A percentile compares a stretch with the other conserved stretches of the same genome.
Evolutionary conservation across 352 stramenopile genomes (phyloP).

Genomic region (Hyaloperonospora arabidopsidis): DNA sequence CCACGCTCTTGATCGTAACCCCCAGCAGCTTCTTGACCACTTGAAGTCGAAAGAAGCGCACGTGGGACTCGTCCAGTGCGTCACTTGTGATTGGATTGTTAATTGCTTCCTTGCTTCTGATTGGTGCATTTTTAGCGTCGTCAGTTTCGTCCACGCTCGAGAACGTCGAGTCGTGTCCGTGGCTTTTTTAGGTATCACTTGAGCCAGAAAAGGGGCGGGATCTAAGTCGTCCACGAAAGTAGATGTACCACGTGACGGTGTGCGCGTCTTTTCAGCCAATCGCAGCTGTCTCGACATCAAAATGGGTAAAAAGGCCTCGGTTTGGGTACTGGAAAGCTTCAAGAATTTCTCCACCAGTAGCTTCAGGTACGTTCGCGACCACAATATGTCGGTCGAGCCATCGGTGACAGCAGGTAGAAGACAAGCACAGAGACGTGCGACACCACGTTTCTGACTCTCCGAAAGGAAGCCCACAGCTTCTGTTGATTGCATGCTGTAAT

Average conservation of each 20-base stretch:
- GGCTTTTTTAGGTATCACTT: slow-evolving; percentile 37
- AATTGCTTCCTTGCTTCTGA: slow-evolving; percentile 16
- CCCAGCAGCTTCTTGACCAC: slow-evolving; percentile 64
- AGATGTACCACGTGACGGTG: slow-evolving; percentile 9
- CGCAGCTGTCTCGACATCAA: slow-evolving; percentile 32
- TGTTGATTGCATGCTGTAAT: no score
- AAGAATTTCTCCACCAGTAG: slow-evolving; percentile 61
- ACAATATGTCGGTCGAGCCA: slow-evolving; percentile 42
- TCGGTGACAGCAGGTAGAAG: slow-evolving; percentile 59
- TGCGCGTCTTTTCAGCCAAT: slow-evolving; percentile 17
- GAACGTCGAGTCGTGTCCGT: background rate
- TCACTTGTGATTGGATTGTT: background rate
- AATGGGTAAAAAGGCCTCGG: slow-evolving; percentile 68
- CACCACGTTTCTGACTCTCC: slow-evolving; percentile 51
- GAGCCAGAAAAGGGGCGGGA: slow-evolving; percentile 48
- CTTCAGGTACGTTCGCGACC: slow-evolving; percentile 58
- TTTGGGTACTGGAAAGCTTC: slow-evolving; percentile 37
- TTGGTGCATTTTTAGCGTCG: slow-evolving; percentile 28
- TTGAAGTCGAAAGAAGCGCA: slow-evolving; percentile 45
- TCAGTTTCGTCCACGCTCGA: slow-evolving; percentile 4
- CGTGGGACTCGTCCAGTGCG: slow-evolving; percentile 5
- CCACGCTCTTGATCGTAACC: slow-evolving; percentile 70
- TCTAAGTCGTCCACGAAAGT: slow-evolving; percentile 28
- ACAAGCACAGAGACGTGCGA: slow-evolving; percentile 60
- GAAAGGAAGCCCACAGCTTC: slow-evolving; percentile 32